Base-by-base conservation (phyloP, 306 rosid species). In the Cyamopsis tetragonoloba region DNA sequence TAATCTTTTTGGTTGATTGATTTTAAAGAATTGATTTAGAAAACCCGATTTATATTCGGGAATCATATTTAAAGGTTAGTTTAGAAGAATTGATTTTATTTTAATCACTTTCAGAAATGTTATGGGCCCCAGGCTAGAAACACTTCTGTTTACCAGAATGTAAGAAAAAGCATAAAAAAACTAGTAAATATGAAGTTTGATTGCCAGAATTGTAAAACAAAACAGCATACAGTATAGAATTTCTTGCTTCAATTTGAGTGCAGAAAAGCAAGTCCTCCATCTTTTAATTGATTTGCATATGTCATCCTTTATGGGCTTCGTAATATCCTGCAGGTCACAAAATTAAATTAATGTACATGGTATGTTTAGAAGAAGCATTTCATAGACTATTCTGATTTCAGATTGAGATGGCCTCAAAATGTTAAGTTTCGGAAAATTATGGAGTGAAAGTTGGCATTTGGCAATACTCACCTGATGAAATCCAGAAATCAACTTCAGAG, bases 401-500 rank as follows among this genome's bases (percentile, higher is more conserved):
- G 57, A 72, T 30, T 56, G 30, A 60, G 54, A 44, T 17, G 38
- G 12, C 59, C 57, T 46, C 24, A 32, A 58, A 44, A 47, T 15
- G 12, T 27, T 10, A 28, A 56, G 42, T 18, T 64, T 64, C 27
- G 50, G 46, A 59, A 65, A 44, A 27, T 14, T 22, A 44, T 35
- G 72, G 61, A 32, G 74, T 41, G 48, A 15, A 61, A n/a, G n/a
- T n/a, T n/a, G n/a, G n/a, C 17, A n/a, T 7, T 47, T 20, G 46
- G 71, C 31, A 55, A 57, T 72, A 68, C 32, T 60, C 61, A 85
- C 97, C 97, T 86, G 87, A 83, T 88, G 89, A 80, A 86, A 93
- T 77, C 99, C 99, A 48, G 97, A 90, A 74, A 93, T 82, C 92
- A 90, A 78, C 86, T 93, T 90, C 78, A 90, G 79, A 65, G 88